Base-by-base conservation (phyloP, 805 yeast genomes). In the Metschnikowia lochheadii region DNA sequence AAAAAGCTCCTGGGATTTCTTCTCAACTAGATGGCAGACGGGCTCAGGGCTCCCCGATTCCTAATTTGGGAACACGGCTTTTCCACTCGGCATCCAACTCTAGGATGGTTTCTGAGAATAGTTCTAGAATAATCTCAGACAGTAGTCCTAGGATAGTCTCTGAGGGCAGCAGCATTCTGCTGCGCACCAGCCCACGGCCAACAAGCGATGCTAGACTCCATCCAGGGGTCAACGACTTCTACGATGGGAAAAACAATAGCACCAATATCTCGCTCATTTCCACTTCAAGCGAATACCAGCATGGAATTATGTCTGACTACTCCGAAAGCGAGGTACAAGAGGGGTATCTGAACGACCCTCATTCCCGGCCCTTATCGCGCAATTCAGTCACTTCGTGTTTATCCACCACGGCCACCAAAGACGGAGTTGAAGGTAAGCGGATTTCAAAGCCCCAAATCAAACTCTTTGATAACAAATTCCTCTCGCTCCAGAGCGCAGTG, bases 381-480 rank as follows among this genome's bases (percentile, higher is more conserved):
- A 77, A 78, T 42, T 81, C 86, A 21, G 77, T 79, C 17, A 81
- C 87, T 0, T 82, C 88, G 1, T 84, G 87, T 33, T 62, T 84
- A n/a, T 83, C 89, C 0, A 82, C 84, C 37, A 83, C 85, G 4
- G 89, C 89, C 20, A 83, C 87, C 15, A 84, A 85, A 57, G 89
- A 85, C 63, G 89, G 90, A 0, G 64, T 84, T 3, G 88, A 84
- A 60, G 90, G 90, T 4, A 67, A 83, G 43, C 63, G 62, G 26
- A 73, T 75, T 0, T 73, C 72, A 5, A 65, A 67, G n/a, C 62
- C 66, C 2, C 72, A 68, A 51, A 65, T 73, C 40, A 47, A 34
- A 37, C 15, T 17, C 29, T 41, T 23, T 8, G 46, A 33, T 34
- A 11, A 26, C 15, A 46, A 26, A 23, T 23, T 17, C 7, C 48